Conservation (phyloP, 495 filamentous ascomycete species). For the Penicillium mononematosum region DNA sequence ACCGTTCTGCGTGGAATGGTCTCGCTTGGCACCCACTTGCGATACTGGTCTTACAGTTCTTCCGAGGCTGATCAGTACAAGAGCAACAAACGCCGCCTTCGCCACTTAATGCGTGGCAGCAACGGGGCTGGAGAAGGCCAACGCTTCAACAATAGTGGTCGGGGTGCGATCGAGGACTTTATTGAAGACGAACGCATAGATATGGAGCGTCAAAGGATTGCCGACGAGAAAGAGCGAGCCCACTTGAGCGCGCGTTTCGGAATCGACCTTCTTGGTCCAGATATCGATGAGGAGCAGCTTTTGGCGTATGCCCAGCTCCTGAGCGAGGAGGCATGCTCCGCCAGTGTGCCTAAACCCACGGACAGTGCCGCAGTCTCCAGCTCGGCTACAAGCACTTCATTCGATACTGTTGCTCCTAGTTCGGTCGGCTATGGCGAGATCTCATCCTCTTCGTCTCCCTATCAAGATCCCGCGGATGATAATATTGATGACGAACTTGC, state of each 20-base stretch:
- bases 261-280: constrained; percentile 68
- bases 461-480: constrained; percentile 45
- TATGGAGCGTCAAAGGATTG: constrained; percentile 69
- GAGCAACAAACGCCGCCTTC: constrained; percentile 58
- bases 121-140: constrained; percentile 53
- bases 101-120: constrained; percentile 58
- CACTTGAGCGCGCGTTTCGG: constrained; percentile 77
- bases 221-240: constrained; percentile 58
- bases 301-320: constrained; percentile 85
- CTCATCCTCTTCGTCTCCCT: constrained; percentile 42
- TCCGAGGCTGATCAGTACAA: constrained; percentile 63
- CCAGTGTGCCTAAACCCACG: constrained; percentile 58
- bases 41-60: constrained; percentile 93
- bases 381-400: constrained; percentile 44
- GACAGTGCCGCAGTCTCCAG: constrained; percentile 47
- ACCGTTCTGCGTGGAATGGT: constrained; percentile 89
- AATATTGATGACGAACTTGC: constrained; percentile 75
- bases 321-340: constrained; percentile 71
- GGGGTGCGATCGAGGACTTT: constrained; percentile 68
- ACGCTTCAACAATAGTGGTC: constrained; percentile 57
- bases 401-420: constrained; percentile 46
- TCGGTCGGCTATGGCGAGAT: constrained; percentile 50
- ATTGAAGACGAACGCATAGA: constrained; percentile 81
- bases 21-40: constrained; percentile 78
- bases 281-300: constrained; percentile 81